A percentile compares a stretch with the other conserved stretches of the same genome.
These are phyloP conservation scores for Nitzschia sp. DNA, from an alignment of 108 stramenopile species.

Conservation along the genomic window DNA sequence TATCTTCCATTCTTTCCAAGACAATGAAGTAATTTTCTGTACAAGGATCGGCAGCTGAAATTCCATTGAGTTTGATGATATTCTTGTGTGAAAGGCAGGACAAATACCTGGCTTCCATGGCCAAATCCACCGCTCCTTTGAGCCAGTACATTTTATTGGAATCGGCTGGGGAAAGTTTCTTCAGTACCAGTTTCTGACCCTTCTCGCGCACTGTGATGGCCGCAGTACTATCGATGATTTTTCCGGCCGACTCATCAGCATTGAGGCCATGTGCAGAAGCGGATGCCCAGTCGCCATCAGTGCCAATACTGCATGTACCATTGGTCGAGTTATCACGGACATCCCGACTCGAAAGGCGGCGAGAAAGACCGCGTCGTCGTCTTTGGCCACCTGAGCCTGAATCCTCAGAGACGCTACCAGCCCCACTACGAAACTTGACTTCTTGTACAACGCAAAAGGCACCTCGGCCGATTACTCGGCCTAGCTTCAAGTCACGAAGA, in stretches of 20 bases:
- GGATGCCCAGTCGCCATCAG: conserved; percentile 7
- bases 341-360: not conserved
- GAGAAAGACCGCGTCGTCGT: not conserved
- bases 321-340: not conserved
- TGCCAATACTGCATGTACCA: not conserved
- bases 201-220: not conserved
- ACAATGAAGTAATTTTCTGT: conserved; percentile 54
- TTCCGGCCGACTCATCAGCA: not conserved
- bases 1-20: conserved; percentile 45
- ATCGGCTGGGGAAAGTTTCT: conserved; percentile 25
- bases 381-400: not conserved
- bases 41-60: conserved; percentile 25
- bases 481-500: conserved; percentile 49
- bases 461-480: conserved; percentile 75
- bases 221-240: not conserved
- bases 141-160: conserved; percentile 52
- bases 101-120: conserved; percentile 51
- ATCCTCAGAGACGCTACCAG: too few relatives aligned
- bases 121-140: conserved; percentile 60
- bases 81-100: conserved; percentile 39
- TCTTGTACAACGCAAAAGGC: conserved; percentile 79
- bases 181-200: conserved; percentile 34
- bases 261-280: not conserved
- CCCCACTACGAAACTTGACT: conserved; percentile 17
- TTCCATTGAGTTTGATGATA: conserved; percentile 38